Conservation (phyloP, 257 asterid genomes). For the Nicotiana knightiana region DNA sequence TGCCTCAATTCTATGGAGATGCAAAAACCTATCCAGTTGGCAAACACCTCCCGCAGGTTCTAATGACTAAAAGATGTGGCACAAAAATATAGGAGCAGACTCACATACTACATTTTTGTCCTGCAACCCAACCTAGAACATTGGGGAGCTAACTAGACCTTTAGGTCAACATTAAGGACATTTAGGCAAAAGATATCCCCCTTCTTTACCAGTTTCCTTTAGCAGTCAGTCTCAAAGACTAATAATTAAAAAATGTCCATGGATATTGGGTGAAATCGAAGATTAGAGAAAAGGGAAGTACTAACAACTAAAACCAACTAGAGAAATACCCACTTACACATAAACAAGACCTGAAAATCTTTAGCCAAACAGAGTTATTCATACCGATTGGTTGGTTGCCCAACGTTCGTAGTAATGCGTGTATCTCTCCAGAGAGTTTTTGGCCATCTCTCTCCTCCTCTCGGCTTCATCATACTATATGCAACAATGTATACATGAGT, state of each 20-base stretch:
- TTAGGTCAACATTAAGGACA: background rate
- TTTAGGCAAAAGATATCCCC: background rate
- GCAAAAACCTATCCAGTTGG: background rate
- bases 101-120: background rate
- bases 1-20: background rate
- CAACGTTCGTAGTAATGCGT: constrained; percentile 99
- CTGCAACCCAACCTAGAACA: background rate
- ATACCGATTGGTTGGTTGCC: constrained; percentile 98
- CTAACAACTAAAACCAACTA: background rate
- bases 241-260: background rate
- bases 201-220: background rate
- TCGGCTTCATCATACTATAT: constrained; percentile 93
- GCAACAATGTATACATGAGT: constrained; percentile 9
- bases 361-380: constrained; percentile 13
- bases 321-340: background rate
- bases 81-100: background rate
- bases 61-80: background rate
- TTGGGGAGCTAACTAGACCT: background rate
- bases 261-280: background rate
- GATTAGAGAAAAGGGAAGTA: background rate
- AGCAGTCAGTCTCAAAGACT: background rate
- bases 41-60: background rate
- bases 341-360: background rate
- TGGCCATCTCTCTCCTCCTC: constrained; percentile 99
- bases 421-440: constrained; percentile 97